Base-by-base conservation (phyloP, 2,329 filamentous ascomycete species). In the Alternaria viburni region DNA sequence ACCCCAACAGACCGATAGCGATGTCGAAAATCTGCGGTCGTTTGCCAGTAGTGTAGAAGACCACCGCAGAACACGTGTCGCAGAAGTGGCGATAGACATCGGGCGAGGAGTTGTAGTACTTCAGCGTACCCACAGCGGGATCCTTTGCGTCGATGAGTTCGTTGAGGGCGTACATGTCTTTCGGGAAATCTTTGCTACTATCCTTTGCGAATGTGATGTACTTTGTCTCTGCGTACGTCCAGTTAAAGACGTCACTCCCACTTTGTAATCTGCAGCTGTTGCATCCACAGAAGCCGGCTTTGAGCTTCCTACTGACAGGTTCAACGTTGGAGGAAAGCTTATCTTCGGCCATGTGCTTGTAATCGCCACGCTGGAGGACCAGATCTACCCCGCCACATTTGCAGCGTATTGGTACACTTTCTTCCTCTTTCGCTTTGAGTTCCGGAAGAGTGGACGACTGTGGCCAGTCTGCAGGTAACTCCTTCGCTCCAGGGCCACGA, bases 31-130 rank as follows among this genome's bases (percentile, higher is more conserved):
- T 63, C 0, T 81, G 74, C 0, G 80, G 76, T 2, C 81, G 73
- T 5, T 77, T 70, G 15, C 83, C 80, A 0, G 69, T 70, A 0
- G 81, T 78, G 60, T 84, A 86, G 58, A 86, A 86, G 0, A 86
- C 76, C 11, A 67, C 74, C 0, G 85, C 84, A 0, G 83, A 84
- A 72, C 85, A 87, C 2, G 65, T 75, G 0, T 79, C 79, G 71
- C 85, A 87, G 62, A 83, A 86, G 62, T 85, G 86, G 2, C 85
- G 74, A 59, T 84, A 79, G 1, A 85, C 82, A 13, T 78, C 80
- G 0, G 80, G 71, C 0, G 83, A 85, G 51, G 83, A 85, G 9
- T 69, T 66, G 65, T 83, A 84, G 26, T 80, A 79, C 0, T 75
- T 68, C 5, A 86, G 74, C 0, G 82, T 86, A 0, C 83, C 84